A percentile compares a stretch with the other conserved stretches of the same genome.
Conservation (phyloP, 345 rosid genomes). For the Rhodomyrtus tomentosa region DNA sequence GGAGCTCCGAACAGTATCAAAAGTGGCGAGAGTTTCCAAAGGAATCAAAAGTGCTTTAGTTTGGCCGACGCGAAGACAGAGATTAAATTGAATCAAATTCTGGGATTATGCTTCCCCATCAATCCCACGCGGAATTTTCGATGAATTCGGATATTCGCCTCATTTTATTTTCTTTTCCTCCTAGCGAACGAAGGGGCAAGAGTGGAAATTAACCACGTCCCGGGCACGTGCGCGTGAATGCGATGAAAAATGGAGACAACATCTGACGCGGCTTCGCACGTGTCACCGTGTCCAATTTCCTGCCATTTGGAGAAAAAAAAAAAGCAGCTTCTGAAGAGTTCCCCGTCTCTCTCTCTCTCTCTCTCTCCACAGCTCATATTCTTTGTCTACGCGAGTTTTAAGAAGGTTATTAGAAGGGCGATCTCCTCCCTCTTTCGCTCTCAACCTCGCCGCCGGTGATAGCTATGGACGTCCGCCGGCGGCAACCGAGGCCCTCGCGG, state of each 20-base stretch:
- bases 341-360: background rate
- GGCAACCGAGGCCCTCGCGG: slow-evolving; percentile 16
- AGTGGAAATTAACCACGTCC: background rate
- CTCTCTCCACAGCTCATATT: background rate
- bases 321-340: background rate
- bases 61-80: no score
- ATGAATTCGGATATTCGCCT: background rate
- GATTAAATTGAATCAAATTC: no score
- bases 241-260: background rate
- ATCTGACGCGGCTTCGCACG: background rate
- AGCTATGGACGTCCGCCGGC: slow-evolving; percentile 46
- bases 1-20: no score
- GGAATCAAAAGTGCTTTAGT: no score
- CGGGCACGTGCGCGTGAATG: background rate
- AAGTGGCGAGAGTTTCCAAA: no score
- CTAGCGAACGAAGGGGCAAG: background rate
- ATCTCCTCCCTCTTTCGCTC: background rate
- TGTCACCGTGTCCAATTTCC: background rate
- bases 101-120: no score
- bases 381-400: background rate
- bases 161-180: no score
- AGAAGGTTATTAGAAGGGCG: background rate
- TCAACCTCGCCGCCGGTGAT: background rate
- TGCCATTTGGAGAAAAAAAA: background rate
- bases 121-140: background rate